phyloP scores from a whole-genome alignment of 1,284 basidiomycete species.

The Golubevia sp. region DNA sequence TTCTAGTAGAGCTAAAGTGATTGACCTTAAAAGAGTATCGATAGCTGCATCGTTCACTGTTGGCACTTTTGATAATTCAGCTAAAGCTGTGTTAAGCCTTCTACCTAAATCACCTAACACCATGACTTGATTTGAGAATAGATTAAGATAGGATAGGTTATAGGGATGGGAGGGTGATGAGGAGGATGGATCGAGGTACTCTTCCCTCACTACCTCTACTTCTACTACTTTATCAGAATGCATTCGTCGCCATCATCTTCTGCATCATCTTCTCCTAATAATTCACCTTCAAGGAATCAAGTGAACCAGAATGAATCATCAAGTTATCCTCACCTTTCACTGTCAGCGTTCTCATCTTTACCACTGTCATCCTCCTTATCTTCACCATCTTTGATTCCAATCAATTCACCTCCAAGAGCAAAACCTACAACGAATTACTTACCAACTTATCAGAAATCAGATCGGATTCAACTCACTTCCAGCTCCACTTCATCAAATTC shows the following conservation, averaged over 20 bases:
- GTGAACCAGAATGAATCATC: too few relatives aligned
- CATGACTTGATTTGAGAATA: too few relatives aligned
- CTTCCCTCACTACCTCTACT: too few relatives aligned
- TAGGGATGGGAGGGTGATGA: too few relatives aligned
- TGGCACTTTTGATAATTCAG: slow-evolving; percentile 78
- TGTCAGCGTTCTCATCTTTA: background rate
- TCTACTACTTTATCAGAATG: too few relatives aligned
- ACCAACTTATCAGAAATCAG: background rate
- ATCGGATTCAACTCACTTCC: background rate
- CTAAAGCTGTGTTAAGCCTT: slow-evolving; percentile 89
- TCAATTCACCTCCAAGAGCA: background rate
- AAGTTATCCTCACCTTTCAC: background rate
- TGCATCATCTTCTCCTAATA: too few relatives aligned
- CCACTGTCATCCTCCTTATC: background rate
- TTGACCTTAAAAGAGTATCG: slow-evolving; percentile 79
- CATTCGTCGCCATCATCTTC: too few relatives aligned
- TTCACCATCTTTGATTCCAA: background rate
- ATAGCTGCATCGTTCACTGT: slow-evolving; percentile 75
- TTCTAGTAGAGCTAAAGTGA: slow-evolving; percentile 89
- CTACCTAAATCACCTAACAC: slow-evolving; percentile 94
- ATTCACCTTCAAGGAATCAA: too few relatives aligned
- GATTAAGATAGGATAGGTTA: too few relatives aligned
- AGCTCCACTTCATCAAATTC: background rate
- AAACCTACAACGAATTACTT: background rate
- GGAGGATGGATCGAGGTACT: too few relatives aligned